These are phyloP conservation scores for Penicillium sp. DNA, from an alignment of 2,329 filamentous ascomycete species.

Conservation along the genomic window DNA sequence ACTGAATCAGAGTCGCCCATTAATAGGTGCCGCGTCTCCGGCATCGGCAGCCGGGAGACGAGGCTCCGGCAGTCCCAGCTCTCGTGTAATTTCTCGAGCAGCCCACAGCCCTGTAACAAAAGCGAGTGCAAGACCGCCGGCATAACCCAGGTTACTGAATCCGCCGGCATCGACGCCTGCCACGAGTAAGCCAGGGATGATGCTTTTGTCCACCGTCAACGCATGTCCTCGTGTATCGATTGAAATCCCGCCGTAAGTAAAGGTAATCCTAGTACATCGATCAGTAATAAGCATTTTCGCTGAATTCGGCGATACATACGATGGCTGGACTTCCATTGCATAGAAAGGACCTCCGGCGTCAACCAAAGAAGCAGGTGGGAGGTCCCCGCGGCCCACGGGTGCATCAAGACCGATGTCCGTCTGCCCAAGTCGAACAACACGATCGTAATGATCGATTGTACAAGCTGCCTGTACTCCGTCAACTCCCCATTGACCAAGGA, in stretches of 20 bases:
- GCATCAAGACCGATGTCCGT: conserved; percentile 14
- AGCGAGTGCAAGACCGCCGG: conserved; percentile 26
- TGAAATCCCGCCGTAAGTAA: conserved; percentile 28
- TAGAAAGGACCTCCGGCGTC: conserved; percentile 27
- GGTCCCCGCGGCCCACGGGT: conserved; percentile 13
- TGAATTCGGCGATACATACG: conserved; percentile 13
- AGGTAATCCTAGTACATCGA: conserved; percentile 22
- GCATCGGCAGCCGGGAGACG: conserved; percentile 20
- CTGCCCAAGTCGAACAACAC: conserved; percentile 11
- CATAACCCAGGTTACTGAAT: conserved; percentile 28
- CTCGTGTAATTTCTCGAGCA: conserved; percentile 14
- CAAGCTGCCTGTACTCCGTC: conserved; percentile 14
- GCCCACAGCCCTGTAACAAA: conserved; percentile 31
- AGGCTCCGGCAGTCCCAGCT: conserved; percentile 19
- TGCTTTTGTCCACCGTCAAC: conserved; percentile 18
- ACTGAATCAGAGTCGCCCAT: conserved; percentile 5
- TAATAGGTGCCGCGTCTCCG: conserved; percentile 8
- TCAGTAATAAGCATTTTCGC: not conserved
- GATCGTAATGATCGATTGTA: conserved; percentile 25
- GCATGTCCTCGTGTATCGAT: conserved; percentile 26
- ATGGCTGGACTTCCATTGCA: conserved; percentile 31
- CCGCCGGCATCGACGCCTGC: conserved; percentile 28
- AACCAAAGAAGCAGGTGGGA: conserved; percentile 18
- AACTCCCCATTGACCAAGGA: conserved; percentile 23
- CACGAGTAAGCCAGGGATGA: conserved; percentile 23